Evolutionary conservation across 2,329 filamentous ascomycete species (phyloP).

Genomic region (Aspergillus viridinutans): DNA sequence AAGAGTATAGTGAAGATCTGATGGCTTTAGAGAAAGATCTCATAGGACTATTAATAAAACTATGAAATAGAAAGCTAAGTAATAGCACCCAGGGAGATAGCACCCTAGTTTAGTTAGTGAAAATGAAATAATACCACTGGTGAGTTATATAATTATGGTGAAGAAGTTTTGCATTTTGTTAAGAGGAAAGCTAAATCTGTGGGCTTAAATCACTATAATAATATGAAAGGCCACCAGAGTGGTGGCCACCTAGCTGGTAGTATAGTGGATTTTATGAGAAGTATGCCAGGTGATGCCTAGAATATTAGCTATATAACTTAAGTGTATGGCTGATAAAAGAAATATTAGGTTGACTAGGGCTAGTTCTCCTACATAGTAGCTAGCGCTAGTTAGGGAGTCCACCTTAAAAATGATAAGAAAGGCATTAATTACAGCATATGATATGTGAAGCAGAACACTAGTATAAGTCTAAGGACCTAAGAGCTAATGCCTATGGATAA

Average conservation of each 20-base stretch:
- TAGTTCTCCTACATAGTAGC: slow-evolving; percentile 14
- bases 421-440: slow-evolving; percentile 14
- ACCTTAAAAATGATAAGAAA: slow-evolving; percentile 14
- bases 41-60: slow-evolving; percentile 18
- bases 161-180: slow-evolving; percentile 11
- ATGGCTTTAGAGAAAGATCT: slow-evolving; percentile 24
- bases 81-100: slow-evolving; percentile 13
- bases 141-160: slow-evolving; percentile 13
- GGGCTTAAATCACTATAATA: slow-evolving; percentile 6
- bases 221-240: slow-evolving; percentile 16
- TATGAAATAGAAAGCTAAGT: slow-evolving; percentile 16
- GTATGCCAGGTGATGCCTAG: slow-evolving; percentile 12
- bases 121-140: neutral
- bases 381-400: slow-evolving; percentile 8
- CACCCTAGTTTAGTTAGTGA: slow-evolving; percentile 12
- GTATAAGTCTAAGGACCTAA: slow-evolving; percentile 12
- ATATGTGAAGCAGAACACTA: slow-evolving; percentile 11
- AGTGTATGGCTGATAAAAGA: slow-evolving; percentile 14
- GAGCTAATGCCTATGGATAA: slow-evolving; percentile 14
- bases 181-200: slow-evolving; percentile 10
- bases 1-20: slow-evolving; percentile 14
- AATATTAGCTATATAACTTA: slow-evolving; percentile 15
- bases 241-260: slow-evolving; percentile 16
- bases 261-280: slow-evolving; percentile 16
- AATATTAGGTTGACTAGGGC: slow-evolving; percentile 21